A percentile compares a stretch with the other conserved stretches of the same genome.
These are phyloP conservation scores for Podosphaera xanthii DNA, from an alignment of 2,329 filamentous ascomycete species.

Conservation along the genomic window DNA sequence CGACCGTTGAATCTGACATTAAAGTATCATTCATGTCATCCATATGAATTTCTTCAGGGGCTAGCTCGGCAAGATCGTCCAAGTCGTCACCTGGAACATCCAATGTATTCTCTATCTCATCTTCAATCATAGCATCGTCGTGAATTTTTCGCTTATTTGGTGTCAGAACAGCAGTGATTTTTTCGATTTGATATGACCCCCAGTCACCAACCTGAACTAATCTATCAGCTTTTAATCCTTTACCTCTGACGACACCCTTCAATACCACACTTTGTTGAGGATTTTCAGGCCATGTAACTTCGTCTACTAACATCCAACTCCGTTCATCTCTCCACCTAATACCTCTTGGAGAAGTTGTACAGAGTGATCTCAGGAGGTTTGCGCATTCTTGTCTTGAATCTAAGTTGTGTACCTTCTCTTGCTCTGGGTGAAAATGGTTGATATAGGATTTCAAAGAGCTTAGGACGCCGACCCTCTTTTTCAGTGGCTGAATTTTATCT, in stretches of 20 bases:
- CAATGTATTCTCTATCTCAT: slow-evolving; percentile 31
- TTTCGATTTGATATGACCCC: slow-evolving; percentile 82
- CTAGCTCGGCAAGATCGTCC: slow-evolving; percentile 63
- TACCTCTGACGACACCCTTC: slow-evolving; percentile 70
- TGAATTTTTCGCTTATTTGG: slow-evolving; percentile 35
- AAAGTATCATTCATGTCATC: slow-evolving; percentile 33
- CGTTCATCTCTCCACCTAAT: slow-evolving; percentile 88
- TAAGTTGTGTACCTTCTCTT: slow-evolving; percentile 76
- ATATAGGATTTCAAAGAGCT: slow-evolving; percentile 79
- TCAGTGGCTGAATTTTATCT: slow-evolving; percentile 54
- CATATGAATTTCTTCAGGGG: slow-evolving; percentile 71
- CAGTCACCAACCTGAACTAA: slow-evolving; percentile 81
- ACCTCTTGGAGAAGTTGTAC: slow-evolving; percentile 79
- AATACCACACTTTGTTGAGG: slow-evolving; percentile 44
- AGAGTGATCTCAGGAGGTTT: slow-evolving; percentile 75
- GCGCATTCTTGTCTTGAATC: slow-evolving; percentile 78
- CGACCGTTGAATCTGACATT: slow-evolving; percentile 24
- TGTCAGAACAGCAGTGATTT: slow-evolving; percentile 58
- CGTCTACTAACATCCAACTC: slow-evolving; percentile 84
- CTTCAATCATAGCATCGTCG: slow-evolving; percentile 43
- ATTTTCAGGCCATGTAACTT: slow-evolving; percentile 45
- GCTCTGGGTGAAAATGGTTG: slow-evolving; percentile 77
- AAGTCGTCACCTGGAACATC: slow-evolving; percentile 55
- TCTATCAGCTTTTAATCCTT: slow-evolving; percentile 69
- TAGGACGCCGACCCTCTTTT: slow-evolving; percentile 53